A percentile compares a stretch with the other conserved stretches of the same genome.
Conservation (phyloP, 129 eudicot species). For the Tanacetum coccineum region DNA sequence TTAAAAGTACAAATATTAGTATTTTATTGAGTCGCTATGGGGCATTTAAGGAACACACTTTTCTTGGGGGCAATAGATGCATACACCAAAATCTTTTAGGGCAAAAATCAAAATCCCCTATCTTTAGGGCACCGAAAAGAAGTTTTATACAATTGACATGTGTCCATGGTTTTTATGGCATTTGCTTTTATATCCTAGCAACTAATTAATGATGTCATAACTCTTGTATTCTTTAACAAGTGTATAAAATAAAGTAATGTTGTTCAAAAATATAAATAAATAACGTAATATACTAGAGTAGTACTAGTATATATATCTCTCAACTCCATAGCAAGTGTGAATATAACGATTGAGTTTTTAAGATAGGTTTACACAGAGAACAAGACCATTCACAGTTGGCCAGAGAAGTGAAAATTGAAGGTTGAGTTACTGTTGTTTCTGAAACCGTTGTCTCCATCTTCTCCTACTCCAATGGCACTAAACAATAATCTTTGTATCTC, state of each 20-base stretch:
- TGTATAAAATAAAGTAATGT: neutral
- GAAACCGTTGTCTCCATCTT: constrained; percentile 24
- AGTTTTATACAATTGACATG: constrained; percentile 4
- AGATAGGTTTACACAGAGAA: constrained; percentile 39
- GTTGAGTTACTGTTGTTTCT: constrained; percentile 12
- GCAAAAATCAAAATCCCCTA: too few species aligned
- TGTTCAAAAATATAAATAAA: neutral
- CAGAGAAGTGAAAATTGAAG: constrained; percentile 31
- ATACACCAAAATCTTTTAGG: too few species aligned
- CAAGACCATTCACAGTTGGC: constrained; percentile 64
- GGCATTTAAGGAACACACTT: too few species aligned
- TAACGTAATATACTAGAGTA: neutral
- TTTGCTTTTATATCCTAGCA: constrained; percentile 12
- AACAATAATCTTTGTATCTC: constrained; percentile 15
- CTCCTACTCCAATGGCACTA: constrained; percentile 55
- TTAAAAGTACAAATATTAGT: too few species aligned
- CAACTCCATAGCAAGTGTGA: constrained; percentile 16
- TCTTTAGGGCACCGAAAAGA: neutral
- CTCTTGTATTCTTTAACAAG: constrained; percentile 2
- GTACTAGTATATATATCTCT: neutral
- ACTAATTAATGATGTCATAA: constrained; percentile 26
- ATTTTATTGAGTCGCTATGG: too few species aligned
- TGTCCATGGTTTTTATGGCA: constrained; percentile 14
- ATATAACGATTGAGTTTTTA: constrained; percentile 1
- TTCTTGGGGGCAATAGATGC: too few species aligned